Evolutionary conservation across 2,329 filamentous ascomycete species (phyloP).

Genomic region (Botrytis aclada): DNA sequence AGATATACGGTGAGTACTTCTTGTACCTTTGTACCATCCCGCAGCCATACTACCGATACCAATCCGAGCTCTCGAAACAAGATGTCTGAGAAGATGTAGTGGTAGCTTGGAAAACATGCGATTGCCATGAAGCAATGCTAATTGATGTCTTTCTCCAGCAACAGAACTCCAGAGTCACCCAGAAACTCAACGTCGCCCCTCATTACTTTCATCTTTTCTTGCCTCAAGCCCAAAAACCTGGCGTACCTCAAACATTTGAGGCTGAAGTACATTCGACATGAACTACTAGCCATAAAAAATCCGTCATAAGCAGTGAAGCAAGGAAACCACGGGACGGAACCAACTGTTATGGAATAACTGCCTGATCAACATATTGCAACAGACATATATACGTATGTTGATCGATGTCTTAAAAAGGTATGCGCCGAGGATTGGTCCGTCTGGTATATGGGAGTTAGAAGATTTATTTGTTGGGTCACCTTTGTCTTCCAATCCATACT

Average conservation of each 20-base stretch:
- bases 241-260: constrained; percentile 17
- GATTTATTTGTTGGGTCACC: not conserved
- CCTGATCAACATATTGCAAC: constrained; percentile 3
- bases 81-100: not conserved
- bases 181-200: constrained; percentile 9
- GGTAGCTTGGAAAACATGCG: constrained; percentile 8
- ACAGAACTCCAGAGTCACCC: not conserved
- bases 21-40: constrained; percentile 8
- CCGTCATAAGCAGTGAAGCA: constrained; percentile 14
- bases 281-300: constrained; percentile 15
- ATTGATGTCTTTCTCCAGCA: constrained; percentile 1
- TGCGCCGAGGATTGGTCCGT: constrained; percentile 3
- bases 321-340: constrained; percentile 6
- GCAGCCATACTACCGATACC: not conserved
- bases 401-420: constrained; percentile 20
- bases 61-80: constrained; percentile 1
- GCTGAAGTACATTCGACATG: constrained; percentile 19
- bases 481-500: constrained; percentile 6
- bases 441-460: not conserved
- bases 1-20: constrained; percentile 18
- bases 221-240: constrained; percentile 9
- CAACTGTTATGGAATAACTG: not conserved
- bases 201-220: not conserved
- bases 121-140: constrained; percentile 15
- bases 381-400: constrained; percentile 8